A percentile compares a stretch with the other conserved stretches of the same genome.
phyloP scores from a whole-genome alignment of 2,329 filamentous ascomycete species.

The Teratosphaeria viscida region DNA sequence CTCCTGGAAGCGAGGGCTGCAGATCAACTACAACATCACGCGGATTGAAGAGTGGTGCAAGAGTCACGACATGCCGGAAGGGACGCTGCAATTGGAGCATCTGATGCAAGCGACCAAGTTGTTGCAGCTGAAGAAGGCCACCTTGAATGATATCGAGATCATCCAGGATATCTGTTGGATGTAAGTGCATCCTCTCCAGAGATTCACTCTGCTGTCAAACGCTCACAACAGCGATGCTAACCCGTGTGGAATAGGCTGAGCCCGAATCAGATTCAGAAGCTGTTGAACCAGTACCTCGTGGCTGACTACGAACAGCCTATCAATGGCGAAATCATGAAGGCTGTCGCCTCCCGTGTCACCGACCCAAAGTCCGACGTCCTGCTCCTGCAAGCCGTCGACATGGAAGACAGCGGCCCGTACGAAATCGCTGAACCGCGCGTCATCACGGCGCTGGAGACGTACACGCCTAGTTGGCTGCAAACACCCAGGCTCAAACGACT shows the following conservation, averaged over 20 bases:
- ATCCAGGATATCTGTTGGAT: constrained; percentile 99
- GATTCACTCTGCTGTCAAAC: background rate
- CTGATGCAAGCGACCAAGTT: constrained; percentile 99
- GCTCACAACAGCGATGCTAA: background rate
- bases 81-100: constrained; percentile 93
- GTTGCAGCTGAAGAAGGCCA: constrained; percentile 96
- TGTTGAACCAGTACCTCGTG: constrained; percentile 95
- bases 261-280: constrained; percentile 97
- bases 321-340: constrained; percentile 99
- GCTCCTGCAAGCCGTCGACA: constrained; percentile 86
- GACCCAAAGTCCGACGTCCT: constrained; percentile 91
- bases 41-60: constrained; percentile 99
- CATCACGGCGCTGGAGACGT: constrained; percentile 94
- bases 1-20: constrained; percentile 96
- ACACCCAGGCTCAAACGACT: constrained; percentile 88
- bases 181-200: constrained; percentile 45
- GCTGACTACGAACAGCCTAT: constrained; percentile 99
- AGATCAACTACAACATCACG: constrained; percentile 99
- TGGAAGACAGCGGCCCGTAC: constrained; percentile 97
- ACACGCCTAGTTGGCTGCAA: constrained; percentile 97
- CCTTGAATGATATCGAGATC: constrained; percentile 97
- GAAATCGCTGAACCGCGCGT: constrained; percentile 95
- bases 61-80: constrained; percentile 98
- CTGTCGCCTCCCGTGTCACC: constrained; percentile 88
- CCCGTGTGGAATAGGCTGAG: constrained; percentile 55